Conservation (phyloP, 116 monocot genomes). For the Trichopus zeylanicus region DNA sequence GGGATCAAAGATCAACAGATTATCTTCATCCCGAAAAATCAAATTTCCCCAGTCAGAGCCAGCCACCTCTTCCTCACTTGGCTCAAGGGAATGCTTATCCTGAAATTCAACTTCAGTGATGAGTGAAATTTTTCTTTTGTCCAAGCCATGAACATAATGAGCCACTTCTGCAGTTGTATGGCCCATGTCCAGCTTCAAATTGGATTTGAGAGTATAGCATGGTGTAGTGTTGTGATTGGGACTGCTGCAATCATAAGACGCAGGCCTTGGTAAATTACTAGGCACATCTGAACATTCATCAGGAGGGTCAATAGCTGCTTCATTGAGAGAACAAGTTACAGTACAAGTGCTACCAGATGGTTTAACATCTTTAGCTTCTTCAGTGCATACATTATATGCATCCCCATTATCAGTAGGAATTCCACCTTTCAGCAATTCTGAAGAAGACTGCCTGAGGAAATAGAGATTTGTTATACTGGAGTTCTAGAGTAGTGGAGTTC, state of each 20-base stretch:
- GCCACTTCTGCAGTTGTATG: constrained; percentile 13
- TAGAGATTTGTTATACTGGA: background rate
- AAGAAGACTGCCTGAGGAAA: constrained; percentile 35
- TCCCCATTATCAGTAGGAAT: constrained; percentile 16
- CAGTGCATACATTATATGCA: constrained; percentile 20
- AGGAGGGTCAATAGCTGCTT: constrained; percentile 30
- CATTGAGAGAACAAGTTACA: constrained; percentile 31
- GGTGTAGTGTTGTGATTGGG: constrained; percentile 59
- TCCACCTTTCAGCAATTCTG: constrained; percentile 38
- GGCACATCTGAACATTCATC: constrained; percentile 37
- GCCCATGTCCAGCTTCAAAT: constrained; percentile 32
- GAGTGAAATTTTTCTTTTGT: constrained; percentile 23
- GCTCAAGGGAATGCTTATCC: constrained; percentile 3
- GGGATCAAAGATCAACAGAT: constrained; percentile 40
- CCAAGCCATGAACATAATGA: constrained; percentile 25
- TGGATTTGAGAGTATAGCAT: constrained; percentile 28
- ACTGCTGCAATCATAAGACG: constrained; percentile 52
- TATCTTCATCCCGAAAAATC: constrained; percentile 32
- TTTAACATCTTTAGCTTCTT: constrained; percentile 14
- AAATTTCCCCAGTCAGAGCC: constrained; percentile 58
- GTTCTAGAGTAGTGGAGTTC: background rate
- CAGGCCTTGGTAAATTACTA: constrained; percentile 10
- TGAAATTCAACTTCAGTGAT: constrained; percentile 13
- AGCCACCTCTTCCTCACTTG: constrained; percentile 26
- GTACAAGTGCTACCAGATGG: constrained; percentile 14